Percentiles rank a stretch among this genome's conserved stretches.
phyloP scores from a whole-genome alignment of 176 grass and related monocot genomes.

The Microstegium vimineum region DNA sequence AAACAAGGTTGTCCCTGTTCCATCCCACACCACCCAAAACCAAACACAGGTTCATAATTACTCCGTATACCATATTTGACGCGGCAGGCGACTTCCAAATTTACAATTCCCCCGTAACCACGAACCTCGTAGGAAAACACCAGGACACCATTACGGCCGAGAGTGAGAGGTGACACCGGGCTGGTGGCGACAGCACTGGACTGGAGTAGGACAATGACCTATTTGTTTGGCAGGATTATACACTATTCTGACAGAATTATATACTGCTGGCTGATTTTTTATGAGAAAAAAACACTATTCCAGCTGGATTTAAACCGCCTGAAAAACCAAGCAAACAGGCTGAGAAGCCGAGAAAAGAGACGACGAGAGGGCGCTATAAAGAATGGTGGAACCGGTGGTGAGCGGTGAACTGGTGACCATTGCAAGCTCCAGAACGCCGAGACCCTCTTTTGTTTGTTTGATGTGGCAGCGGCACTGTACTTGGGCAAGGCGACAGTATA shows the following conservation, averaged over 20 bases:
- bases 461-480: not conserved
- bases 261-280: no score
- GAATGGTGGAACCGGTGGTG: not conserved
- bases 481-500: not conserved
- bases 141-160: no score
- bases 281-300: no score
- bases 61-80: not conserved
- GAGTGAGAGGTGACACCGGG: not conserved
- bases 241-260: no score
- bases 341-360: not conserved
- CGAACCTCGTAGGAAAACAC: no score
- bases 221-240: no score
- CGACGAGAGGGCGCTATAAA: not conserved
- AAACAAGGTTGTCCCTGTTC: not conserved
- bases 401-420: no score
- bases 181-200: conserved; percentile 5
- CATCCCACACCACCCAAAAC: not conserved
- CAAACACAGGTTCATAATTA: not conserved
- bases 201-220: not conserved
- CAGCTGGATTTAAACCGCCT: no score
- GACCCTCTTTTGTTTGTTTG: not conserved
- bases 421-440: not conserved
- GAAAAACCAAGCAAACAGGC: no score
- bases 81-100: not conserved
- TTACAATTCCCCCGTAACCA: no score